Conservation (phyloP, 805 yeast species). For the Wickerhamomyces queroliae region DNA sequence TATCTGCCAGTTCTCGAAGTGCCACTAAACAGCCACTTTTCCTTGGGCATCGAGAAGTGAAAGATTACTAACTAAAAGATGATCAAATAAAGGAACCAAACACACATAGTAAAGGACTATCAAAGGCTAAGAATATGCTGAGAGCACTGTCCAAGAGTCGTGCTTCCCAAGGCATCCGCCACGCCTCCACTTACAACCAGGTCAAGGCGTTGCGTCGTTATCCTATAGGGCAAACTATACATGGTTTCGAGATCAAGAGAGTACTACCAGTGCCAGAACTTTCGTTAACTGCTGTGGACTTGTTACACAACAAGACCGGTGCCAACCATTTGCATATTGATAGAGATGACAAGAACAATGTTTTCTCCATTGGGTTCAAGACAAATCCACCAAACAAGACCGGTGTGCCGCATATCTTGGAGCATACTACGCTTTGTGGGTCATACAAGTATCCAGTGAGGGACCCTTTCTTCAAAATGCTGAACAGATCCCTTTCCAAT, state of each 20-base stretch:
- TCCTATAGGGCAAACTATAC: conserved; percentile 54
- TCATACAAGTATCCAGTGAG: conserved; percentile 87
- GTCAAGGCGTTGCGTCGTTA: conserved; percentile 40
- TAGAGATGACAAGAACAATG: conserved; percentile 78
- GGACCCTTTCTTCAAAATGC: conserved; percentile 97
- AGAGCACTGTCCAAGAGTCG: background rate
- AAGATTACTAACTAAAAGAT: background rate
- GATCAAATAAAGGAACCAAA: too few species aligned
- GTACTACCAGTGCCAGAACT: conserved; percentile 75
- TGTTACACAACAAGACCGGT: conserved; percentile 65
- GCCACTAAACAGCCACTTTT: background rate
- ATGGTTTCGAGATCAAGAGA: conserved; percentile 64
- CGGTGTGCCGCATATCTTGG: conserved; percentile 94
- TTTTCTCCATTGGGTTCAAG: conserved; percentile 82
- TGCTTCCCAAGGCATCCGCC: conserved; percentile 3
- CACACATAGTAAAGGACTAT: too few species aligned
- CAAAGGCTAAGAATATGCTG: background rate
- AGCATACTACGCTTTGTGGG: conserved; percentile 95
- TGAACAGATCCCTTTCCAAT: conserved; percentile 87
- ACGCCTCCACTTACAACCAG: conserved; percentile 25
- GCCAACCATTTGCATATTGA: conserved; percentile 83
- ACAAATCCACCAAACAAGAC: conserved; percentile 94
- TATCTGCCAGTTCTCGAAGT: background rate
- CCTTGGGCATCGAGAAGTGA: background rate
- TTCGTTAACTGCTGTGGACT: conserved; percentile 69